phyloP scores from a whole-genome alignment of 768 basidiomycete species.

The Boletellus ananiceps region DNA sequence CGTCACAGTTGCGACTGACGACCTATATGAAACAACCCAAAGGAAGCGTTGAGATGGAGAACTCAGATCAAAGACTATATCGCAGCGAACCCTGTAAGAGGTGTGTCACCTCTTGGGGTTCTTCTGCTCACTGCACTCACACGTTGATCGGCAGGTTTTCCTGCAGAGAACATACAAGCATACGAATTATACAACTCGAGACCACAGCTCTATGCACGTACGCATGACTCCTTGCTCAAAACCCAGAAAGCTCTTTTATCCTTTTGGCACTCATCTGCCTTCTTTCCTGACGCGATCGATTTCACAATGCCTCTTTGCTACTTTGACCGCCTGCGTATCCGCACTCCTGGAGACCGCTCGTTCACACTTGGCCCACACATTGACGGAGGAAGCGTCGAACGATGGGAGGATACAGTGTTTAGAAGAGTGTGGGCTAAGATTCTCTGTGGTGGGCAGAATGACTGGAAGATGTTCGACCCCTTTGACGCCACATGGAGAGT shows the following conservation, averaged over 20 bases:
- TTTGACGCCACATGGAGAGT: conserved; percentile 46
- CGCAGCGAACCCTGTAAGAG: conserved; percentile 49
- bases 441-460: conserved; percentile 35
- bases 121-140: neutral
- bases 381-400: conserved; percentile 49
- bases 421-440: conserved; percentile 41
- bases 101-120: conserved; percentile 22
- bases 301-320: conserved; percentile 65
- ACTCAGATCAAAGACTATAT: conserved; percentile 49
- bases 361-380: conserved; percentile 65
- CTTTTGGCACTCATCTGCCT: conserved; percentile 48
- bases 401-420: conserved; percentile 50
- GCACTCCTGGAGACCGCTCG: conserved; percentile 62
- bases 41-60: conserved; percentile 64
- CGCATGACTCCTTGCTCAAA: conserved; percentile 53
- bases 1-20: conserved; percentile 1
- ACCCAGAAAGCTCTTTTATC: conserved; percentile 56
- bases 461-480: conserved; percentile 48
- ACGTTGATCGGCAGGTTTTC: conserved; percentile 46
- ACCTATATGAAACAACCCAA: neutral
- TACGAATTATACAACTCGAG: conserved; percentile 71
- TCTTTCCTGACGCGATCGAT: conserved; percentile 38
- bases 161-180: conserved; percentile 61
- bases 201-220: conserved; percentile 61
- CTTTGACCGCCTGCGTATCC: conserved; percentile 70